Conservation (phyloP, 2,329 filamentous ascomycete genomes). For the Xylariales sp. region DNA sequence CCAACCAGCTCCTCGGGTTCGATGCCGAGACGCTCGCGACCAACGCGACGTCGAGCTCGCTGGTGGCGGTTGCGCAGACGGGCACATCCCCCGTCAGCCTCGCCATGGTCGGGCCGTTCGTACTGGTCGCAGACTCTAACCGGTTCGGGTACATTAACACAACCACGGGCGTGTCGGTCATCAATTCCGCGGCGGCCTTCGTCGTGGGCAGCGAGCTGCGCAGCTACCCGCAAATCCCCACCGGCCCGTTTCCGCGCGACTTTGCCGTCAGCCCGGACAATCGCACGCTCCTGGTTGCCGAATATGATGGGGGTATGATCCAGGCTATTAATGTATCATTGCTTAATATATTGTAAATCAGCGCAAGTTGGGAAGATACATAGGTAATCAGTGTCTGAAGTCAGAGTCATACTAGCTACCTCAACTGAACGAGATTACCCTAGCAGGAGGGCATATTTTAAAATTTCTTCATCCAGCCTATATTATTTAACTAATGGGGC, state of each 20-base stretch:
- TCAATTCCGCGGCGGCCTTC: not conserved
- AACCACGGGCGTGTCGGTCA: not conserved
- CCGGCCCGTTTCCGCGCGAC: not conserved
- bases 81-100: not conserved
- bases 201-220: too few relatives aligned
- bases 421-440: too few relatives aligned
- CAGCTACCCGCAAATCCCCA: not conserved
- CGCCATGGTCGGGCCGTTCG: not conserved
- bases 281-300: not conserved
- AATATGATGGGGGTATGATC: not conserved
- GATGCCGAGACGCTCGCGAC: not conserved
- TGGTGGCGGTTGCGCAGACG: not conserved
- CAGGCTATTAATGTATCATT: not conserved
- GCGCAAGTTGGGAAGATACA: too few relatives aligned
- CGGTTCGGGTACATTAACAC: not conserved
- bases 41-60: not conserved
- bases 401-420: too few relatives aligned
- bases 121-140: not conserved
- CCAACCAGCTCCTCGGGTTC: not conserved
- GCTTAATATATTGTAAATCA: too few relatives aligned
- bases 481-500: too few relatives aligned
- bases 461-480: too few relatives aligned
- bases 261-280: not conserved
- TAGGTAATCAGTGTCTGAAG: too few relatives aligned
- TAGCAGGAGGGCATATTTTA: too few relatives aligned